Percentiles rank a stretch among this genome's conserved stretches.
Evolutionary conservation across 495 filamentous ascomycete genomes (phyloP).

Genomic region (Xylaria longipes): DNA sequence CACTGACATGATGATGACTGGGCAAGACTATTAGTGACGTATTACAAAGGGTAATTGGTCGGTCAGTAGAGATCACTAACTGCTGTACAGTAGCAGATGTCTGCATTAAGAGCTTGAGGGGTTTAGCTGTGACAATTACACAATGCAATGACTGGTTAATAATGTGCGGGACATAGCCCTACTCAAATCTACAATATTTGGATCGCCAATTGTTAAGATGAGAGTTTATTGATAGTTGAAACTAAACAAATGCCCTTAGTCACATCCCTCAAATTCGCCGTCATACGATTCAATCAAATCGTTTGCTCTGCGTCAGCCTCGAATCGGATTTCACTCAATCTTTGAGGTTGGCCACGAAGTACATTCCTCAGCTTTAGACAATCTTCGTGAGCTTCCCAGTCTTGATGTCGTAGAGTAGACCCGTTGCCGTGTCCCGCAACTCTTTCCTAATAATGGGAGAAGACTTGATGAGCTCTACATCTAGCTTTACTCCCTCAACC

Average conservation of each 20-base stretch:
- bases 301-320: background rate
- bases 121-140: background rate
- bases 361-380: background rate
- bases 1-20: background rate
- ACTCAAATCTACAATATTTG: background rate
- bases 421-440: conserved; percentile 1
- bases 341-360: background rate
- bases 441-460: conserved; percentile 6
- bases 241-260: background rate
- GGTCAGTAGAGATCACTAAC: background rate
- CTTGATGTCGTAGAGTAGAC: conserved; percentile 4
- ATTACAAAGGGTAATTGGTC: background rate
- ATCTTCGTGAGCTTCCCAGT: conserved; percentile 10
- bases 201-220: background rate
- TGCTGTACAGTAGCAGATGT: background rate
- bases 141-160: background rate
- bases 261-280: background rate
- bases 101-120: background rate
- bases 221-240: background rate
- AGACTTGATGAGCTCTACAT: conserved; percentile 12
- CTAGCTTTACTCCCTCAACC: background rate
- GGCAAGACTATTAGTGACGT: background rate
- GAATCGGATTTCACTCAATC: background rate
- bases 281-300: background rate
- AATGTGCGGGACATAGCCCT: background rate